Base-by-base conservation (phyloP, 352 stramenopile genomes). In the Phytophthora cactorum region DNA sequence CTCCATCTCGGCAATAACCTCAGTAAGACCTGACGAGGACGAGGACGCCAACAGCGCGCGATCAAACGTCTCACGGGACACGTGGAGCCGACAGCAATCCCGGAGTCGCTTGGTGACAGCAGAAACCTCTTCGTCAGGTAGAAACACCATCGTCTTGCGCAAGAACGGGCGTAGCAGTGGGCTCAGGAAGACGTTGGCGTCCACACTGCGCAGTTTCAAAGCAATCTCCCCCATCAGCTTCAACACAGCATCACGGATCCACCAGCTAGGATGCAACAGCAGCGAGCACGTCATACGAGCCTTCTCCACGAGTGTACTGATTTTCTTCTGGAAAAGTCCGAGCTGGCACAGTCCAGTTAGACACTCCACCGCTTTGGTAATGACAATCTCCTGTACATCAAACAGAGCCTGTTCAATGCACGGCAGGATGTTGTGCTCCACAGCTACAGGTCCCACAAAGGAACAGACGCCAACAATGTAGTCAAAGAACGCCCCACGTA, bases 391-490 rank as follows among this genome's bases (percentile, higher is more conserved):
- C 70, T 98, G 90, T 2, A 96, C 87, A 81, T 99, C 98, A 53
- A 98, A 97, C 1, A 99, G 84, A 7, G 94, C 96, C 65, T 98
- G 96, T 72, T 99, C 97, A 50, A 99, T 95, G 68, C 96, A 99
- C 25, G 97, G 97, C 25, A 99, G 61, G 41, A 99, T 97, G 79
- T 99, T 99, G 29, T 98, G 84, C 72, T 98, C 95, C 0, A 98
- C 97, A 1, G 86, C 90, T 15, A 95, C 87, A 14, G 91, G 82
- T 3, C 97, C 97, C 27, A 99, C 92, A 73, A 98, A 98, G 0
- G 95, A 93, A 53, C 96, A 98, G 8, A 99, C 85, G 9, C 90
- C 92, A 11, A 97, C 88, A 15, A 99, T 95, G 74, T 98, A 87
- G 50, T 97, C 82, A 71, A 98, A 99, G 57, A 96, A 95, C 25